Evolutionary conservation across 805 yeast species (phyloP), one percentile per base, ranked within the genome.

Genomic region (Candida quercuum): DNA sequence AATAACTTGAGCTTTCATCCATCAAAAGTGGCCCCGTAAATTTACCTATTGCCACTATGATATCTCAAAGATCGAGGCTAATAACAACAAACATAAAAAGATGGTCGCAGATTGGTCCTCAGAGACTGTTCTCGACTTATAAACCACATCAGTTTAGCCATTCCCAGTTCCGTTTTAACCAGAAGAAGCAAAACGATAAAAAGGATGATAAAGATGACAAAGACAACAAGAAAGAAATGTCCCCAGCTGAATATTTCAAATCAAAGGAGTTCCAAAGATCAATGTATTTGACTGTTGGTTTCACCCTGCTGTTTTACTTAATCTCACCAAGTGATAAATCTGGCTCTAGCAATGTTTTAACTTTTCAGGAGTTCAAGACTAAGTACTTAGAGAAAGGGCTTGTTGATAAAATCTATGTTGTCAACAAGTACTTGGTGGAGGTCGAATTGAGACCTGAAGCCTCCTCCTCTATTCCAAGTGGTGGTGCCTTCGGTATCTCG

Each of bases 351-450:
- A 49, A 57, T 22, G 56, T 56, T 9, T 52, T 76, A 33, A 71
- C 89, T 2, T 82, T 80, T 69, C 95, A 86, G 63, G 95, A 86
- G 54, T 88, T 89, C 69, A 82, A 83, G 57, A 70, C 81, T n/a
- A 76, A 80, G 40, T 81, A 83, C 47, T 65, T 89, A 22, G 86
- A 82, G 45, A 76, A 76, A 47, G 95, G 95, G 5, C 70, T 79
- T 35, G 96, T 89, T 26, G 77, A 81, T 35, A 77, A 74, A 45
- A 67, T 88, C 33, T 70, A 72, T 35, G 95, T 88, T 35, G 71
- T 86, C 23, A 87, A 88, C 62, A 78, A 77, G 48, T 73, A 74
- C 43, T 59, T 72, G 4, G 96, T 86, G 1, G 83, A 78, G 50
- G 89, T 85, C 5, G 78, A 79, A 47, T 60, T 84, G 45, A 71